Evolutionary conservation across 306 rosid genomes (phyloP).

Genomic region (Castanea crenata): DNA sequence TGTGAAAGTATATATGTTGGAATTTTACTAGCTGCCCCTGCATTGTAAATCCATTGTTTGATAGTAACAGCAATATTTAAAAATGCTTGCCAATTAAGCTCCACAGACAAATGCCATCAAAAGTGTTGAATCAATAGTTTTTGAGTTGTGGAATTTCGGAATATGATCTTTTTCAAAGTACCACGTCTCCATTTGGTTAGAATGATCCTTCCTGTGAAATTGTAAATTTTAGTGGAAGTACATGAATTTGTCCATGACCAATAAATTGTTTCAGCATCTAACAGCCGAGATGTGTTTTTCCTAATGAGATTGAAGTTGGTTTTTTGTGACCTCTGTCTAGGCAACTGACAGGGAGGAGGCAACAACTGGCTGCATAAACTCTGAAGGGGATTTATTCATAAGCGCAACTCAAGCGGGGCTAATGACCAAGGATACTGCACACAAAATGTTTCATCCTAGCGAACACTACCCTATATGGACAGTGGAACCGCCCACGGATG

Average conservation of each 20-base stretch:
- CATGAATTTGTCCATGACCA: not conserved
- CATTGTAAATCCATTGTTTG: not conserved
- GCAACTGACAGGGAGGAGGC: conserved; percentile 72
- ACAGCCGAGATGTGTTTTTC: not conserved
- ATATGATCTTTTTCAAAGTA: not conserved
- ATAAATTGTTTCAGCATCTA: not conserved
- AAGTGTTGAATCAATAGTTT: not conserved
- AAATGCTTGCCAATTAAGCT: not conserved
- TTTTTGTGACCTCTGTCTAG: conserved; percentile 31
- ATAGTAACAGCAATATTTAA: not conserved
- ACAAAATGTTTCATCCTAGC: conserved; percentile 59
- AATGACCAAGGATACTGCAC: conserved; percentile 23
- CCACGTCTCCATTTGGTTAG: not conserved
- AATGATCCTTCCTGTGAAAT: not conserved
- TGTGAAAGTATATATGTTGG: not conserved
- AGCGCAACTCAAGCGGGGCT: conserved; percentile 71
- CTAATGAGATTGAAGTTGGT: conserved; percentile 8
- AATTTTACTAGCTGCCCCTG: not conserved
- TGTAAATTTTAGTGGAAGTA: not conserved
- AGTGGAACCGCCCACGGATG: conserved; percentile 51
- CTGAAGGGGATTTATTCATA: conserved; percentile 83
- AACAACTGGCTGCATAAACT: conserved; percentile 60
- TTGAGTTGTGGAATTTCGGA: not conserved
- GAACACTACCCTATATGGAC: conserved; percentile 67
- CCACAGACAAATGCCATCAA: not conserved